phyloP scores from a whole-genome alignment of 2,329 filamentous ascomycete species.

The Aspergillus ochraceus region DNA sequence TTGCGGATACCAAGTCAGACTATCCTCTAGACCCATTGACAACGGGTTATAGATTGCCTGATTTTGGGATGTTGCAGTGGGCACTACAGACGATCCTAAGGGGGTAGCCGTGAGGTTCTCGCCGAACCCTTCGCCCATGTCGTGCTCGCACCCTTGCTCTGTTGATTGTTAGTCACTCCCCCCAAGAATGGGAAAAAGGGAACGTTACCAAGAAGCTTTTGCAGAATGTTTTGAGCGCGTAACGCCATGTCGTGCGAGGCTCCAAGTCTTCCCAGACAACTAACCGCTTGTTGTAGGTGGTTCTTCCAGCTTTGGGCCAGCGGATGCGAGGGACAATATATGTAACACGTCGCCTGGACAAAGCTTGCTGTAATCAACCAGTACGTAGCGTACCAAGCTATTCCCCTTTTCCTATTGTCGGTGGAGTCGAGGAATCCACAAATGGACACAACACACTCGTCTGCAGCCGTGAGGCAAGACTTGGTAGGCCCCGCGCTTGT shows the following conservation, averaged over 20 bases:
- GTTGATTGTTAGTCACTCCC: not conserved
- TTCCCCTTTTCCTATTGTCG: conserved; percentile 15
- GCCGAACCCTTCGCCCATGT: not conserved
- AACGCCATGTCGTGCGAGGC: conserved; percentile 22
- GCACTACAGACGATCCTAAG: conserved; percentile 3
- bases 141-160: conserved; percentile 8
- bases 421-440: conserved; percentile 20
- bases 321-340: conserved; percentile 19
- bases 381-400: conserved; percentile 25
- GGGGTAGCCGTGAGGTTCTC: conserved; percentile 2
- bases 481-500: conserved; percentile 15
- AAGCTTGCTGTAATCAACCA: conserved; percentile 25
- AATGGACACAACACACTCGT: conserved; percentile 22
- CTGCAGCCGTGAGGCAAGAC: conserved; percentile 19
- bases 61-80: conserved; percentile 2
- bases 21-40: conserved; percentile 10
- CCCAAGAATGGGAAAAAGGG: too few relatives aligned
- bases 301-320: conserved; percentile 14
- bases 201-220: conserved; percentile 17
- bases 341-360: conserved; percentile 23
- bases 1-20: conserved; percentile 14
- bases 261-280: conserved; percentile 18
- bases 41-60: conserved; percentile 12
- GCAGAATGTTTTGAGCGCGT: conserved; percentile 17
- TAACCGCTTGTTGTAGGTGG: conserved; percentile 18